Evolutionary conservation across 2,329 filamentous ascomycete genomes (phyloP), one percentile per base, ranked within the genome.

Genomic region (Cytospora mali): DNA sequence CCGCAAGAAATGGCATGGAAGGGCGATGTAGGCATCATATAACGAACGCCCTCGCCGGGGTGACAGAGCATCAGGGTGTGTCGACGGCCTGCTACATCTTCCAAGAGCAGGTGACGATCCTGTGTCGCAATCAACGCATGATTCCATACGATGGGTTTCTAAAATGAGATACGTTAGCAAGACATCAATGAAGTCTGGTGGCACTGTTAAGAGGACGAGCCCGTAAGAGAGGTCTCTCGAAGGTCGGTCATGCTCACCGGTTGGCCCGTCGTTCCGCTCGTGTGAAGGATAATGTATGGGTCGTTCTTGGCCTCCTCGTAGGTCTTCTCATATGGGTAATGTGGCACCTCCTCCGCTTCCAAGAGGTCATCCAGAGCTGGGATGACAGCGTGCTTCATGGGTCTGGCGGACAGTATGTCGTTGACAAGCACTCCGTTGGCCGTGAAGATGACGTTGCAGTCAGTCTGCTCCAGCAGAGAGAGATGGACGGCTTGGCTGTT

Each of bases 291-390:
- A 11, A 66, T 31, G 46, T 68, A 69, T 5, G 67, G 65, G 28
- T 65, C 65, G 11, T 61, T 18, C 27, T 62, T 61, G 13, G 63
- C 65, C n/a, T 69, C 65, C 35, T 67, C 60, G 28, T 57, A 69
- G 1, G 64, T 68, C 61, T 69, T 69, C 18, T 62, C 63, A 29
- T 67, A 69, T 9, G 66, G 66, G 50, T 68, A 69, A 18, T 56
- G 61, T 18, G 66, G 53, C 23, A 64, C 63, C 28, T 57, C 16
- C 2, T 64, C 56, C 6, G 23, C 13, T 27, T 61, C 51, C 27
- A 68, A 25, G 2, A 69, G 48, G 6, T 58, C 62, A 13, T 69
- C 66, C 6, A 69, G 54, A 2, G 64, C 62, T 7, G 68, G 68
- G 23, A 69, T 48, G 1, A 65, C 33, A 7, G 48, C 29, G 13